Conservation (phyloP, 306 rosid species). For the Luffa aegyptiaca region DNA sequence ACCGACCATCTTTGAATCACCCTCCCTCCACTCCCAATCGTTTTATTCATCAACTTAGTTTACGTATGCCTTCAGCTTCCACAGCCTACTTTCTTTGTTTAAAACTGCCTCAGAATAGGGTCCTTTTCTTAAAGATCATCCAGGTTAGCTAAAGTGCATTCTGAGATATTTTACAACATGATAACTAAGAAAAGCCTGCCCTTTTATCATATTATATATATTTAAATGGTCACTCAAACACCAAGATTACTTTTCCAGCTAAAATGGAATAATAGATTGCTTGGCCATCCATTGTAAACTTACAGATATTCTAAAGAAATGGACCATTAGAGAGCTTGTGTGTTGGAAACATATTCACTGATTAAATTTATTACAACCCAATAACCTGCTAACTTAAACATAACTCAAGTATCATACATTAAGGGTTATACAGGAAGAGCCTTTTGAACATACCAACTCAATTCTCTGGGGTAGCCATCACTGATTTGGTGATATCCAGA, state of each 20-base stretch:
- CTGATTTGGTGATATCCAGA: background rate
- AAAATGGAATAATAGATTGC: constrained; percentile 1
- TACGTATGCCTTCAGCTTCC: constrained; percentile 2
- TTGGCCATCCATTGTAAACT: background rate
- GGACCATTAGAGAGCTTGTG: background rate
- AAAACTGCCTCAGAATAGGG: background rate
- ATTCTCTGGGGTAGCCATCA: background rate
- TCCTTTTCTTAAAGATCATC: background rate
- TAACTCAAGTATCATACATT: background rate
- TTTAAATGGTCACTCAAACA: background rate
- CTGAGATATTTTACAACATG: background rate
- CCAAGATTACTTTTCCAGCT: background rate
- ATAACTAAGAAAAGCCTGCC: background rate
- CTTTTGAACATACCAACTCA: background rate
- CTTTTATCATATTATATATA: background rate
- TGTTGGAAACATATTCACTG: background rate
- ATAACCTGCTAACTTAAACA: background rate
- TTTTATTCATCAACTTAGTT: background rate
- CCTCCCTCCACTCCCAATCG: constrained; percentile 5
- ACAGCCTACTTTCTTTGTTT: background rate
- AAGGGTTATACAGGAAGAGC: background rate
- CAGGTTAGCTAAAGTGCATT: background rate
- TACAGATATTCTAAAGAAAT: background rate
- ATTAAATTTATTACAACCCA: background rate
- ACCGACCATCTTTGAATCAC: constrained; percentile 9